Percentiles rank a stretch among this genome's conserved stretches.
Conservation (phyloP, 495 filamentous ascomycete species). For the Terfezia claveryi region DNA sequence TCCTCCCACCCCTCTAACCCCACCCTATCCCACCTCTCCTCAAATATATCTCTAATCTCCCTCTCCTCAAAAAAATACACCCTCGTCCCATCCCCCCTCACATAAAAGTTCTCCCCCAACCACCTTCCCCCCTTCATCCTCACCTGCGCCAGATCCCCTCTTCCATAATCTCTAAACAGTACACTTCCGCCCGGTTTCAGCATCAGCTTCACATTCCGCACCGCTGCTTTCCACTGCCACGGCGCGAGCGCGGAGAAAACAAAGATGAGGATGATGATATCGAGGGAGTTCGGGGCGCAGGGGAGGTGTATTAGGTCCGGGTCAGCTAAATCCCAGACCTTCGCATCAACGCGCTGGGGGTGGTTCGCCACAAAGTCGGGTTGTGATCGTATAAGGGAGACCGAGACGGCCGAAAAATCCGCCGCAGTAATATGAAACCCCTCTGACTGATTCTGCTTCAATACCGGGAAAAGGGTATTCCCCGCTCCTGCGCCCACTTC, state of each 20-base stretch:
- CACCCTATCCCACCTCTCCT: constrained; percentile 14
- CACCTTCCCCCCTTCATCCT: constrained; percentile 85
- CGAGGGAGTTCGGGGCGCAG: constrained; percentile 51
- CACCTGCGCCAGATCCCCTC: constrained; percentile 88
- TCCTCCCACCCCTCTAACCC: constrained; percentile 14
- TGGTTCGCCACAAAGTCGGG: constrained; percentile 26
- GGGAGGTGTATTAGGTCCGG: constrained; percentile 28
- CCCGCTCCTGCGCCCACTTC: constrained; percentile 92
- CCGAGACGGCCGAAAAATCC: constrained; percentile 78
- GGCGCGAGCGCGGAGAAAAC: constrained; percentile 86
- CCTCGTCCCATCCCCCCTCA: constrained; percentile 80
- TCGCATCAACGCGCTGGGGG: constrained; percentile 37
- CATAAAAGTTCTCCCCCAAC: constrained; percentile 89
- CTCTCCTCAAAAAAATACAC: constrained; percentile 92
- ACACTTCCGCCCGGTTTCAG: constrained; percentile 78
- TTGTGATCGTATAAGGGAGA: constrained; percentile 64
- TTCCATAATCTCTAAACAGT: constrained; percentile 85
- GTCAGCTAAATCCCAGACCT: constrained; percentile 73
- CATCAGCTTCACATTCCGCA: constrained; percentile 57
- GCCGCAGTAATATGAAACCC: constrained; percentile 65
- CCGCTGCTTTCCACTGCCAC: constrained; percentile 57
- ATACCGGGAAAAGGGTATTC: constrained; percentile 82
- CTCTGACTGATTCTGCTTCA: constrained; percentile 59
- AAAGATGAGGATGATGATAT: constrained; percentile 85
- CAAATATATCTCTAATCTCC: constrained; percentile 62